A percentile compares a stretch with the other conserved stretches of the same genome.
phyloP scores from a whole-genome alignment of 805 yeast species.

The Kockiozyma suomiensis region DNA sequence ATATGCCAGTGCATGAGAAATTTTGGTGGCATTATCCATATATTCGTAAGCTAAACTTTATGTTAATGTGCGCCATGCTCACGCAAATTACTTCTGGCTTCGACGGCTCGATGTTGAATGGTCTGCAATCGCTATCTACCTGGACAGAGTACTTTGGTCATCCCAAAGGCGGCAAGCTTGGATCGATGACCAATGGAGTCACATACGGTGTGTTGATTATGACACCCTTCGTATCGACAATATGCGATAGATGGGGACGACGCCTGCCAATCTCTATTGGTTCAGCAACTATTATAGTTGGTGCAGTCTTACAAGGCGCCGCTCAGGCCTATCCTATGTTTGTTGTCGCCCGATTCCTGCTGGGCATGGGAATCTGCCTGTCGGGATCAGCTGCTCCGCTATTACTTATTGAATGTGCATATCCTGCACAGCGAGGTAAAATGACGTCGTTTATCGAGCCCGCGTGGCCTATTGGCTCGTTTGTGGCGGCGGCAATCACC shows the following conservation, averaged over 20 bases:
- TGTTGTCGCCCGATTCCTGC: slow-evolving; percentile 44
- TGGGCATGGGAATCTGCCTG: slow-evolving; percentile 42
- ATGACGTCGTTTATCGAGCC: slow-evolving; percentile 43
- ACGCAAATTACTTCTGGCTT: slow-evolving; percentile 54
- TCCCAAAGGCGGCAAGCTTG: slow-evolving; percentile 46
- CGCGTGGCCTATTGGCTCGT: slow-evolving; percentile 47
- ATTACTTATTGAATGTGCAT: slow-evolving; percentile 17
- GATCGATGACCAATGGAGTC: slow-evolving; percentile 50
- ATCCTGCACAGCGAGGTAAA: slow-evolving; percentile 31
- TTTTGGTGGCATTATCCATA: slow-evolving; percentile 47
- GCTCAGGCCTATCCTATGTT: slow-evolving; percentile 47
- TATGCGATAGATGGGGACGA: slow-evolving; percentile 50
- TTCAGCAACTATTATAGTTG: slow-evolving; percentile 37
- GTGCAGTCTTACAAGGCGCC: slow-evolving; percentile 47
- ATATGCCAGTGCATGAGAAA: slow-evolving; percentile 37
- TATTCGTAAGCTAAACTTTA: slow-evolving; percentile 45
- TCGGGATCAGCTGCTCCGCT: slow-evolving; percentile 10
- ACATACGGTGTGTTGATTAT: slow-evolving; percentile 48
- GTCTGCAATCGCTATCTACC: slow-evolving; percentile 50
- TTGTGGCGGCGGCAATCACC: slow-evolving; percentile 54
- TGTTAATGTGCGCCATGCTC: slow-evolving; percentile 49
- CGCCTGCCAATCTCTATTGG: slow-evolving; percentile 34
- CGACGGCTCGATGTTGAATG: slow-evolving; percentile 55
- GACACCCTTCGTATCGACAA: slow-evolving; percentile 37
- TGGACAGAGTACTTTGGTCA: slow-evolving; percentile 49